A percentile compares a stretch with the other conserved stretches of the same genome.
These are phyloP conservation scores for Boletus reticulatus DNA, from an alignment of 768 basidiomycete genomes.

Conservation along the genomic window DNA sequence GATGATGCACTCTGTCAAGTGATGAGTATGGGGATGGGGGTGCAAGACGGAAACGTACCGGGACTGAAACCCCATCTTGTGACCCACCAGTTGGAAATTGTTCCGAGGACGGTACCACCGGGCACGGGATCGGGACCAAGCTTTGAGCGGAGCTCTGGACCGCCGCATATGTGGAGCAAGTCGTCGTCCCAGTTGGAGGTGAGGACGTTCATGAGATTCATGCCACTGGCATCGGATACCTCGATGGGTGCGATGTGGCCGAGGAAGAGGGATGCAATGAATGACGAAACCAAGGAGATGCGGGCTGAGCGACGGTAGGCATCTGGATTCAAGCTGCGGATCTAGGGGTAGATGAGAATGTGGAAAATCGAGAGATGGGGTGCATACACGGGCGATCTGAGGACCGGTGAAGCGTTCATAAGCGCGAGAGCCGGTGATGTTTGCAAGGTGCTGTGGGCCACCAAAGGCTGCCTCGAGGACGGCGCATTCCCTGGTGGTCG, in stretches of 20 bases:
- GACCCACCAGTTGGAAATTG: slow-evolving; percentile 3
- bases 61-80: slow-evolving; percentile 5
- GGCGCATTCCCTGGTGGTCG: background rate
- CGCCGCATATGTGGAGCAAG: background rate
- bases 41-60: background rate
- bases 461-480: background rate
- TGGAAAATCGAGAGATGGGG: background rate
- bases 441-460: background rate
- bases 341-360: background rate
- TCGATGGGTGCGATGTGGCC: slow-evolving; percentile 9
- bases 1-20: background rate
- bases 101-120: slow-evolving; percentile 1
- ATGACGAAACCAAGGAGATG: slow-evolving; percentile 6
- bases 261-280: slow-evolving; percentile 3
- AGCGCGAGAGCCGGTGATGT: slow-evolving; percentile 3
- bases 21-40: background rate
- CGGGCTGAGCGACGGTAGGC: background rate
- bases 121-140: slow-evolving; percentile 2
- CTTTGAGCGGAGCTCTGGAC: slow-evolving; percentile 2
- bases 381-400: slow-evolving; percentile 2
- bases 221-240: slow-evolving; percentile 4
- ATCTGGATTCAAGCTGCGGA: background rate
- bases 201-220: slow-evolving; percentile 9
- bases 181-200: background rate
- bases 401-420: slow-evolving; percentile 9